Evolutionary conservation across 2,329 filamentous ascomycete genomes (phyloP).

Genomic region (Sphaceloma murrayae): DNA sequence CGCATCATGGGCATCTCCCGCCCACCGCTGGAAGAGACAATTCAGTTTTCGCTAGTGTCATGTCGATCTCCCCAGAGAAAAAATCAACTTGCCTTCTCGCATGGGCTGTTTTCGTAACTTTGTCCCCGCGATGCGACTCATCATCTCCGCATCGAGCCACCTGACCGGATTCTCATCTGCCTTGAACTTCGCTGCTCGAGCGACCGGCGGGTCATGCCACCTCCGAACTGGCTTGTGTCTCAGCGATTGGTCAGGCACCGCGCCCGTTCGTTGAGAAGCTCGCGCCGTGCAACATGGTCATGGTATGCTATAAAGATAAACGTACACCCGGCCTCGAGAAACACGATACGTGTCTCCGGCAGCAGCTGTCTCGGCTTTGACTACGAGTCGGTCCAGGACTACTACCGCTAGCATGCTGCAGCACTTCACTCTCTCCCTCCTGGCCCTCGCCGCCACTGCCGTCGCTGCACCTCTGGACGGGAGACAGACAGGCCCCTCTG

Average conservation of each 20-base stretch:
- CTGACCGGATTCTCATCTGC: conserved; percentile 4
- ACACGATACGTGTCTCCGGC: too few species aligned
- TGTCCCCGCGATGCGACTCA: too few species aligned
- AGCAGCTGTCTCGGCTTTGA: too few species aligned
- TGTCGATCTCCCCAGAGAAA: conserved; percentile 2
- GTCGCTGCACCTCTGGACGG: conserved; percentile 16
- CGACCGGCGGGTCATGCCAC: conserved; percentile 7
- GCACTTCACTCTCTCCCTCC: conserved; percentile 4
- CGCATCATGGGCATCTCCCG: too few species aligned
- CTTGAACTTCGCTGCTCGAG: not conserved
- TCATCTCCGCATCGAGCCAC: conserved; percentile 10
- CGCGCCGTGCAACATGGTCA: not conserved
- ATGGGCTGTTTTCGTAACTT: not conserved
- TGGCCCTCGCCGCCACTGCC: conserved; percentile 16
- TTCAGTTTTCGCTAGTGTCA: conserved; percentile 9
- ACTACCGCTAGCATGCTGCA: conserved; percentile 16
- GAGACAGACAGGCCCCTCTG: conserved; percentile 37
- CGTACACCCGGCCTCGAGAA: too few species aligned
- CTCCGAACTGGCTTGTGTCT: not conserved
- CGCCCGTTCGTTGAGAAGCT: conserved; percentile 6
- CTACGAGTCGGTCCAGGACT: too few species aligned
- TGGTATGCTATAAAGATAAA: not conserved
- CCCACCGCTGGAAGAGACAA: too few species aligned
- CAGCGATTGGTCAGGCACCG: not conserved
- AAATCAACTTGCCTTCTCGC: not conserved